Base-by-base conservation (phyloP, 306 rosid genomes). In the Chamaecrista fasciculata region DNA sequence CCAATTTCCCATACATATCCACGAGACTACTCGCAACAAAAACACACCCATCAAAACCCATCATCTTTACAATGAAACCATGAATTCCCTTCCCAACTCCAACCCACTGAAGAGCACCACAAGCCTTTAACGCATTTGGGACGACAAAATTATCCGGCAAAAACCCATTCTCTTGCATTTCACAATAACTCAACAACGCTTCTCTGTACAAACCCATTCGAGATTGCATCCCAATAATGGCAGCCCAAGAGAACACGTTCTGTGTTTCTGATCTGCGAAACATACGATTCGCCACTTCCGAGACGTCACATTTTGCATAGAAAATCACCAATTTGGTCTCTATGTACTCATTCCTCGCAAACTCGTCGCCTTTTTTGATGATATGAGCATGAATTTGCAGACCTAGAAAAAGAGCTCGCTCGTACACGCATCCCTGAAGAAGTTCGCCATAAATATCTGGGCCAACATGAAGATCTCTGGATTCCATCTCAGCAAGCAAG, bases 1-100 rank as follows among this genome's bases (percentile, higher is more conserved):
- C 90, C 62, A 96, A 90, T 71, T 93, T 93, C 2, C 98, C 98
- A 67, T 92, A 92, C 96, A 90, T 92, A 71, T 87, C 98, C 7
- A 78, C 85, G 11, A 90, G 88, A 76, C 96, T 81, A 72, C 86
- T 84, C 5, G 86, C 78, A 20, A 90, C 96, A 72, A 80, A 90
- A 8, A 86, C 89, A 69, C 98, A 90, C 25, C 55, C 78, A 16
- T 67, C 63, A 2, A 80, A 72, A 36, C 81, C 82, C 79, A 48
- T 64, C 82, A 78, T 78, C 74, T 93, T 93, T 19, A 80, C 55
- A 10, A 71, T 83, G 20, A 49, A 84, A 24, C 91, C 96, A 62
- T 93, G 98, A 73, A 85, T 52, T 10, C 81, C 88, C 74, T 66
- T 88, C 24, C 96, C 98, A 14, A 85, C 46, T 21, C 71, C 52